phyloP scores from a whole-genome alignment of 2,329 filamentous ascomycete genomes.

The Ophiostoma australiae region DNA sequence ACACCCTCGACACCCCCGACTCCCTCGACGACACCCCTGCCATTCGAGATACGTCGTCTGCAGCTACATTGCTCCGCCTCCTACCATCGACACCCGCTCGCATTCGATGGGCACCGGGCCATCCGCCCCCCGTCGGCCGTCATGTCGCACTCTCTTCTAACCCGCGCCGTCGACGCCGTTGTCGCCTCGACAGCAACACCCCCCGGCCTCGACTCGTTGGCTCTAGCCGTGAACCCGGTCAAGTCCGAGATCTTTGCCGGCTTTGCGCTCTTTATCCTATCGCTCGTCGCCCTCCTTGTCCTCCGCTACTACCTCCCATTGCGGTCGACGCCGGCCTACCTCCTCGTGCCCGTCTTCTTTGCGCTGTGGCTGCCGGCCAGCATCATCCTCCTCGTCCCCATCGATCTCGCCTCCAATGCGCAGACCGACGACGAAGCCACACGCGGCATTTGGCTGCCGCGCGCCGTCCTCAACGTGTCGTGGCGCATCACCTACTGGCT shows the following conservation, averaged over 20 bases:
- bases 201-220: neutral
- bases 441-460: constrained; percentile 81
- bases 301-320: constrained; percentile 86
- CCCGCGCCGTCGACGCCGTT: constrained; percentile 17
- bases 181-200: neutral
- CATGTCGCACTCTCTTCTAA: constrained; percentile 23
- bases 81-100: neutral
- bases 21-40: neutral
- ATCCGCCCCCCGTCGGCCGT: constrained; percentile 20
- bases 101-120: constrained; percentile 22
- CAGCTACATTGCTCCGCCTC: neutral
- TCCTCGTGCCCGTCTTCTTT: constrained; percentile 89
- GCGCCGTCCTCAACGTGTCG: constrained; percentile 71
- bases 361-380: constrained; percentile 89
- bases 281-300: constrained; percentile 71
- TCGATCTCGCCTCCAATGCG: constrained; percentile 86
- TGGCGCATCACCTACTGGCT: constrained; percentile 98
- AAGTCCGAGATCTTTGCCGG: constrained; percentile 75
- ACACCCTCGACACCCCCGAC: neutral
- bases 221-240: constrained; percentile 45
- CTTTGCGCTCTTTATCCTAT: constrained; percentile 68
- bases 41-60: neutral
- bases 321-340: constrained; percentile 82
- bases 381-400: constrained; percentile 86
- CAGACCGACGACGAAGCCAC: constrained; percentile 64